phyloP scores from a whole-genome alignment of 139 green algal genomes.

The Coelastrella sp. region DNA sequence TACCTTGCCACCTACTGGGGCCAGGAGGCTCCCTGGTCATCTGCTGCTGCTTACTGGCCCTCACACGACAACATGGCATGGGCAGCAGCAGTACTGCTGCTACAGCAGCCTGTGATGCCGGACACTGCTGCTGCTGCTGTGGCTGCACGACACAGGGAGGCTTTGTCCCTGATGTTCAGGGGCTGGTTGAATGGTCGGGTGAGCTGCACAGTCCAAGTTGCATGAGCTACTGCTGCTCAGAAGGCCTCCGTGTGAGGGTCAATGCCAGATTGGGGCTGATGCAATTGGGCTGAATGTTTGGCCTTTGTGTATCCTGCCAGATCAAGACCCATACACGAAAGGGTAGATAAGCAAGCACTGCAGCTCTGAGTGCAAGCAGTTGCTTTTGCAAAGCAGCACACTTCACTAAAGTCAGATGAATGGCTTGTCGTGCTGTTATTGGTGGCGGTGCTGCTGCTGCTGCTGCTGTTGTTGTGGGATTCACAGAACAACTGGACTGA shows the following conservation, averaged over 20 bases:
- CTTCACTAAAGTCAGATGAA: not conserved
- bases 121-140: not conserved
- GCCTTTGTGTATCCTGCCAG: not conserved
- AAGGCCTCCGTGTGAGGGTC: not conserved
- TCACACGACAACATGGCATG: slow-evolving; percentile 38
- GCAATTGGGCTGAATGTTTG: not conserved
- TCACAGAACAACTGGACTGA: slow-evolving; percentile 21
- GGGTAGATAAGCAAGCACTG: too few species aligned
- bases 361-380: not conserved
- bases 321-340: not conserved
- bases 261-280: not conserved
- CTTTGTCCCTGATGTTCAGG: slow-evolving; percentile 4
- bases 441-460: not conserved
- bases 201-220: not conserved
- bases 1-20: slow-evolving; percentile 2
- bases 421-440: not conserved
- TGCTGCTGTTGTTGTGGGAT: not conserved
- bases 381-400: not conserved
- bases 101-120: not conserved
- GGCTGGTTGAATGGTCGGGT: not conserved
- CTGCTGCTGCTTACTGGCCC: slow-evolving; percentile 14
- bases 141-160: not conserved
- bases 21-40: slow-evolving; percentile 15
- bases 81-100: slow-evolving; percentile 6
- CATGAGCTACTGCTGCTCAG: not conserved